Base-by-base conservation (phyloP, 2,329 filamentous ascomycete species). In the Cladophialophora yegresii region DNA sequence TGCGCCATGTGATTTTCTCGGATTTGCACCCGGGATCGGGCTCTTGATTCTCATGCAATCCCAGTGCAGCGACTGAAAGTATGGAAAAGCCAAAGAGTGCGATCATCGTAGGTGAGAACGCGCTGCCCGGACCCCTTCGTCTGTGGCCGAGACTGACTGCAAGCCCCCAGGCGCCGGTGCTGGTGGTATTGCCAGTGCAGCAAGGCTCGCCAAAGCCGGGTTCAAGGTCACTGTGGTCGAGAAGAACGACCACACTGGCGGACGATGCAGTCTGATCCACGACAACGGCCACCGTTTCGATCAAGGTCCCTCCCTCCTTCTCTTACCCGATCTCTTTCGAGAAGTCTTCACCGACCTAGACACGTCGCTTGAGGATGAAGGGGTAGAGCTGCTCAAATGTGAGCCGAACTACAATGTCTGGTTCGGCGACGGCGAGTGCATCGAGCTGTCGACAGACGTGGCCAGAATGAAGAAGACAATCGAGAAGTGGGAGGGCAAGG, bases 401-500 rank as follows among this genome's bases (percentile, higher is more conserved):
- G 86, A 90, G 56, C 87, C 88, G 0, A 92, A 92, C 73, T 92
- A 92, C 79, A 85, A 86, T 61, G 81, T 92, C 64, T 90, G 87
- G 82, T 92, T 91, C 73, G 80, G 85, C 13, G 89, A 91, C 73
- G 86, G 85, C 58, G 83, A 85, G 67, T 78, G 75, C 10, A 88
- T 91, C 73, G 80, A 84, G 66, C 78, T 90, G 30, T 87, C 85
- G 4, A 87, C 85, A n/a, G 88, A 92, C 72, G 78, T 89, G 45
- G 80, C 84, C n/a, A 79, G 80, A 54, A 91, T 92, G 88, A 90
- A 90, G 75, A 72, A 76, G 16, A 85, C 91, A 73, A 83, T 92
- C 40, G 88, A 91, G 79, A 83, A 83, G n/a, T 88, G 85, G 77
- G 89, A 92, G 72, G 89, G 89, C 8, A 86, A 84, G 62, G 86